Base-by-base conservation (phyloP, 2,329 filamentous ascomycete species). In the Helotiales sp. region DNA sequence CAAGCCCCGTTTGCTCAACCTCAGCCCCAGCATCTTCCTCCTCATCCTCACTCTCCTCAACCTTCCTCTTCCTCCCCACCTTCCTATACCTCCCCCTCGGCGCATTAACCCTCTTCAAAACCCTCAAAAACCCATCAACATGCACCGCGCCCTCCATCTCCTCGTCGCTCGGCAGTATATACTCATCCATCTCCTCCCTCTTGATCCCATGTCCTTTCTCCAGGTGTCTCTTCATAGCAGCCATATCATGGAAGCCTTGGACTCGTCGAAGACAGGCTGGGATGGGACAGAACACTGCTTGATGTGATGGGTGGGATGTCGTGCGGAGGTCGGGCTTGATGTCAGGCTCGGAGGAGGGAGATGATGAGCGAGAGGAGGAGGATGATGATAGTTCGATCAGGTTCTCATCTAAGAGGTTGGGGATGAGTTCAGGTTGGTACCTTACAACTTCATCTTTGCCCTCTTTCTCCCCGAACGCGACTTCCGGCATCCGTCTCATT, bases 51-150 rank as follows among this genome's bases (percentile, higher is more conserved):
- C 22, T 57, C 26, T 60, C 34, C 0, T 13, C 20, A 8, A 7
- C 50, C 26, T 37, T 59, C 28, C 43, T 59, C 40, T 50, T 65
- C 32, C 26, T 49, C 13, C 10, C 50, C 24, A 2, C n/a, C 6
- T 45, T 24, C 45, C 45, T 55, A 26, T 61, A 60, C n/a, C 37
- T 32, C 6, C 66, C 62, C n/a, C 63, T 68, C 17, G 40, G 13
- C 26, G 20, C 34, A 11, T 40, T 24, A 30, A 59, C 37, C 6
- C 7, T 57, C 13, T 73, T 73, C 8, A 92, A 82, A 3, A 85
- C 84, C 74, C 82, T 81, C 72, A 93, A 71, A 73, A 91, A 93
- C 0, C 90, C 87, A 76, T 93, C 90, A 1, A 87, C 84, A 72
- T 92, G 90, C 22, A 92, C 87, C 0, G 83, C 89, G 0, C 89